phyloP scores from a whole-genome alignment of 495 filamentous ascomycete genomes.

The Penicillium samsonianum region DNA sequence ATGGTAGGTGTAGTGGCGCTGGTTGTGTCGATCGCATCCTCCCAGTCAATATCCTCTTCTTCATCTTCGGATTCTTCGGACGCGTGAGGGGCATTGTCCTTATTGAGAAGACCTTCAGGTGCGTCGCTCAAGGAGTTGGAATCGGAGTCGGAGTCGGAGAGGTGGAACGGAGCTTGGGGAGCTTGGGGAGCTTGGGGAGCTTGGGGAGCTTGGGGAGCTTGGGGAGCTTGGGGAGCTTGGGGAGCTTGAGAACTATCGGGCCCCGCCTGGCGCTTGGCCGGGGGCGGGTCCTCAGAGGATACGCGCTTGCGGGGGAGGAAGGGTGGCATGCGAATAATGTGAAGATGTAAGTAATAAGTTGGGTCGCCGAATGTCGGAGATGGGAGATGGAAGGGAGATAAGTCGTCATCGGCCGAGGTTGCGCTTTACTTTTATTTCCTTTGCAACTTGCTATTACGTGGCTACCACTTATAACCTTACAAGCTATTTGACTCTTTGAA shows the following conservation, averaged over 20 bases:
- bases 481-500: too few species aligned
- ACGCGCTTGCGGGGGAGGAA: slow-evolving; percentile 54
- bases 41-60: slow-evolving; percentile 75
- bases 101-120: slow-evolving; percentile 26
- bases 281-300: slow-evolving; percentile 63
- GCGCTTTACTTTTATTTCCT: slow-evolving; percentile 3
- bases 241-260: slow-evolving; percentile 11
- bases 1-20: slow-evolving; percentile 33
- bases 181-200: slow-evolving; percentile 3
- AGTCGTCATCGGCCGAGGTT: slow-evolving; percentile 29
- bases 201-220: background rate
- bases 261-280: slow-evolving; percentile 58
- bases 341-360: background rate
- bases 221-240: slow-evolving; percentile 1
- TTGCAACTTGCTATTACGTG: slow-evolving; percentile 1
- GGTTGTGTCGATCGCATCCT: slow-evolving; percentile 68
- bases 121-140: slow-evolving; percentile 66
- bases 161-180: slow-evolving; percentile 8
- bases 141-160: slow-evolving; percentile 44
- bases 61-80: slow-evolving; percentile 35
- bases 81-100: slow-evolving; percentile 15
- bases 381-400: slow-evolving; percentile 16
- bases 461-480: background rate
- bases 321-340: slow-evolving; percentile 48
- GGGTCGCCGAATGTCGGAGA: slow-evolving; percentile 17